Evolutionary conservation across 2,329 filamentous ascomycete genomes (phyloP).

Genomic region (Pseudocercospora crystallina): DNA sequence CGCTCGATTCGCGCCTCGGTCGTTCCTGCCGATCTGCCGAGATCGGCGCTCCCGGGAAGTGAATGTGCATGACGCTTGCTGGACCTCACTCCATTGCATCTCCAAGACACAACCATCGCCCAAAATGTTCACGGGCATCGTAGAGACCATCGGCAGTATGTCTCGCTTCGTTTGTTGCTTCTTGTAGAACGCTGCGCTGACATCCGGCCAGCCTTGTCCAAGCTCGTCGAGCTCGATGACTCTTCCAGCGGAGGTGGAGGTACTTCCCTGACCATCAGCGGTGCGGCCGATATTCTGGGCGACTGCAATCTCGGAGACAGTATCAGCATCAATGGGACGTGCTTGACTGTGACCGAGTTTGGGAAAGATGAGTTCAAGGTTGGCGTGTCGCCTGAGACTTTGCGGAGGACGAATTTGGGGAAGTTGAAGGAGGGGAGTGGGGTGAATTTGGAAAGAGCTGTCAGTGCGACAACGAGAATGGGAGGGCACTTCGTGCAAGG

Average conservation of each 20-base stretch:
- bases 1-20: no score
- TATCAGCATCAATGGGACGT: conserved; percentile 93
- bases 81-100: no score
- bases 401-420: conserved; percentile 94
- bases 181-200: conserved; percentile 36
- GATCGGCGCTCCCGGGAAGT: no score
- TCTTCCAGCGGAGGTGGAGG: conserved; percentile 70
- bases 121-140: conserved; percentile 92
- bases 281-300: conserved; percentile 71
- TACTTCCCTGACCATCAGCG: conserved; percentile 84
- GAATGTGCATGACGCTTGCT: no score
- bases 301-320: conserved; percentile 89
- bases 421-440: conserved; percentile 61
- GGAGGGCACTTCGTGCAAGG: conserved; percentile 98
- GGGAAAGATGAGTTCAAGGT: conserved; percentile 71
- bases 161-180: conserved; percentile 24
- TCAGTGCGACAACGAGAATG: conserved; percentile 89
- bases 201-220: conserved; percentile 68
- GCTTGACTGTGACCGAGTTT: conserved; percentile 85
- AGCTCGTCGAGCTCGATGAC: conserved; percentile 75
- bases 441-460: conserved; percentile 93
- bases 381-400: conserved; percentile 90
- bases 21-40: no score
- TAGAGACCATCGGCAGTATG: conserved; percentile 89
- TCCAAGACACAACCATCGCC: background rate